Conservation (phyloP, 1,284 basidiomycete species). For the Melampsora larici-populina region DNA sequence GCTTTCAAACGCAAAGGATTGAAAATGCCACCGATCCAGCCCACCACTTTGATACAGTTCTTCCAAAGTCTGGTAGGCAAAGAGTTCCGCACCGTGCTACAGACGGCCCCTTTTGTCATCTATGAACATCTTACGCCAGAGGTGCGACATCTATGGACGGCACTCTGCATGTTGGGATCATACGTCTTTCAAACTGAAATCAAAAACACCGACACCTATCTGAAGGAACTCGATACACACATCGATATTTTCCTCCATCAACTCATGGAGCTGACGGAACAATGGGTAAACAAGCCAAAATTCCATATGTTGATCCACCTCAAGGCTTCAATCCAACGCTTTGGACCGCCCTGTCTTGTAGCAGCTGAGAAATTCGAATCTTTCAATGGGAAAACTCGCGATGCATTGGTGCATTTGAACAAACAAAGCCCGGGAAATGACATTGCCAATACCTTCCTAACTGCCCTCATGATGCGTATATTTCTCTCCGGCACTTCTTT, state of each 20-base stretch:
- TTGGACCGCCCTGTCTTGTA: slow-evolving; percentile 7
- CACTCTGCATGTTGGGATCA: slow-evolving; percentile 52
- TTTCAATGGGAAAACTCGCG: slow-evolving; percentile 1
- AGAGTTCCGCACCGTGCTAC: slow-evolving; percentile 54
- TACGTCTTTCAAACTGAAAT: too few species aligned
- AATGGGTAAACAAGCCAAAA: slow-evolving; percentile 57
- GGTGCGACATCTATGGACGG: slow-evolving; percentile 51
- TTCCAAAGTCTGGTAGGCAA: slow-evolving; percentile 53
- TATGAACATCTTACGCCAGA: slow-evolving; percentile 49
- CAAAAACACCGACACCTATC: slow-evolving; percentile 52
- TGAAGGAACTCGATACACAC: slow-evolving; percentile 45
- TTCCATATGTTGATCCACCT: slow-evolving; percentile 51
- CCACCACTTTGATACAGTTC: slow-evolving; percentile 52
- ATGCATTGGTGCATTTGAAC: slow-evolving; percentile 11
- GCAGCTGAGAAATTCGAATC: background rate
- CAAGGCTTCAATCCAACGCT: slow-evolving; percentile 39
- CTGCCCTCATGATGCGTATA: background rate
- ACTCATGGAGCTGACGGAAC: slow-evolving; percentile 50
- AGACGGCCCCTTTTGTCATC: slow-evolving; percentile 55
- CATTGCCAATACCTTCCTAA: background rate
- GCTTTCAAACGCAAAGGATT: slow-evolving; percentile 51
- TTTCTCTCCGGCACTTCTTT: slow-evolving; percentile 53
- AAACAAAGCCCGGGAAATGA: background rate
- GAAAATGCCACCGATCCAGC: slow-evolving; percentile 46
- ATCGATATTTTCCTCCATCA: slow-evolving; percentile 53